Percentiles rank a stretch among this genome's conserved stretches.
These are phyloP conservation scores for Termitomyces sp. DNA, from an alignment of 768 basidiomycete genomes.

Conservation along the genomic window DNA sequence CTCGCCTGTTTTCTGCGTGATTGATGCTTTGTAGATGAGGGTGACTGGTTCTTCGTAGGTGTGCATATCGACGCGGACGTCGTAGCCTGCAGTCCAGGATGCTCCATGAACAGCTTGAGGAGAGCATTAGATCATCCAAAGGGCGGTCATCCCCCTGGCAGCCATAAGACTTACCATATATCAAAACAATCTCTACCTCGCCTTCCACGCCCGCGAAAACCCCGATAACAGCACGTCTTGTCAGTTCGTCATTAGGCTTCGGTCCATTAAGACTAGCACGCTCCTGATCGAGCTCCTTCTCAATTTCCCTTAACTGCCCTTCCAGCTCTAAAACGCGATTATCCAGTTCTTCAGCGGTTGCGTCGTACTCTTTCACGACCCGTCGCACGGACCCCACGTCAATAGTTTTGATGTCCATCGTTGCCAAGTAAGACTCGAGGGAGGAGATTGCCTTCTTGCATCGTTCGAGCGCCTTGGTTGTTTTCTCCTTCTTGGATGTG, in stretches of 20 bases:
- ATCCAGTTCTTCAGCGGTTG: slow-evolving; percentile 25
- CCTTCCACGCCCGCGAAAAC: slow-evolving; percentile 27
- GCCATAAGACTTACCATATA: slow-evolving; percentile 26
- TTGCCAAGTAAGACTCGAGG: slow-evolving; percentile 26
- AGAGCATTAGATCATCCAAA: not conserved
- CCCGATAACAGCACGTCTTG: slow-evolving; percentile 21
- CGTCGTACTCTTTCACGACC: slow-evolving; percentile 22
- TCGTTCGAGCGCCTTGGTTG: slow-evolving; percentile 23
- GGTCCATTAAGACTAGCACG: slow-evolving; percentile 11
- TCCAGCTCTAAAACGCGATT: slow-evolving; percentile 23
- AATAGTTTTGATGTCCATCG: slow-evolving; percentile 25
- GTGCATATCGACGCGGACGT: slow-evolving; percentile 39
- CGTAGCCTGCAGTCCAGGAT: slow-evolving; percentile 35
- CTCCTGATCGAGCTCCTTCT: slow-evolving; percentile 22
- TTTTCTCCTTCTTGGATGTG: slow-evolving; percentile 13
- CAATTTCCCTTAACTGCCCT: slow-evolving; percentile 16
- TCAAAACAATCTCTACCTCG: slow-evolving; percentile 29
- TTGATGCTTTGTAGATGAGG: slow-evolving; percentile 38
- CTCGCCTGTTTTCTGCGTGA: slow-evolving; percentile 41
- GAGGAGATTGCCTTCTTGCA: slow-evolving; percentile 22
- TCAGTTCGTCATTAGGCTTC: slow-evolving; percentile 15
- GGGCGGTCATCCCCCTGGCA: too few relatives aligned
- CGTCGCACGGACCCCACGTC: slow-evolving; percentile 17
- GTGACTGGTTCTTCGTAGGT: slow-evolving; percentile 27
- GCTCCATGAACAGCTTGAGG: slow-evolving; percentile 11